A percentile compares a stretch with the other conserved stretches of the same genome.
These are phyloP conservation scores for Hypoxylon sp. DNA, from an alignment of 2,329 filamentous ascomycete genomes.

Conservation along the genomic window DNA sequence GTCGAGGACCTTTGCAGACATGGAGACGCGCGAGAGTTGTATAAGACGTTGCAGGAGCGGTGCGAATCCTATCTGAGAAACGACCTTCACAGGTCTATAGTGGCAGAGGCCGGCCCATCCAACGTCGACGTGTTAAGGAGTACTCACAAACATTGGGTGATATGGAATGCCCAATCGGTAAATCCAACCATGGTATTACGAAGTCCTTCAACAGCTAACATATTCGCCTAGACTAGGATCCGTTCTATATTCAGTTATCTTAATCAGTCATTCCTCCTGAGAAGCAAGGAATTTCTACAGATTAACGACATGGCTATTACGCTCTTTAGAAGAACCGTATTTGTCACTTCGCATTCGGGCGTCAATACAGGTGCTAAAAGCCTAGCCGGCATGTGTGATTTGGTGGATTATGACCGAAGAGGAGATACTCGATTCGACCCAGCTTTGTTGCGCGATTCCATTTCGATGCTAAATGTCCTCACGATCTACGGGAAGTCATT, in stretches of 20 bases:
- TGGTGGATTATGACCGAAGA: conserved; percentile 80
- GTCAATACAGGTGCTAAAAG: conserved; percentile 58
- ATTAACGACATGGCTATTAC: conserved; percentile 86
- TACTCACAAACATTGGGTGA: conserved; percentile 75
- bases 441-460: conserved; percentile 77
- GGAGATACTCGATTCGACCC: conserved; percentile 71
- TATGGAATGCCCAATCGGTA: conserved; percentile 85
- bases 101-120: conserved; percentile 64
- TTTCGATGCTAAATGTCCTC: conserved; percentile 89
- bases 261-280: conserved; percentile 88
- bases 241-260: conserved; percentile 94
- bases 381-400: conserved; percentile 76
- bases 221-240: conserved; percentile 68
- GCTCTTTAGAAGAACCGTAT: conserved; percentile 78
- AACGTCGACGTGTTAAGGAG: conserved; percentile 75
- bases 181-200: conserved; percentile 49
- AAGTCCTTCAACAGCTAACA: conserved; percentile 24
- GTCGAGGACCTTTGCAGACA: conserved; percentile 93
- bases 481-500: conserved; percentile 85
- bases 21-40: conserved; percentile 78
- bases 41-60: conserved; percentile 74
- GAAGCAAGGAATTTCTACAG: conserved; percentile 76
- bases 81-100: conserved; percentile 70
- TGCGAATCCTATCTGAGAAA: conserved; percentile 78
- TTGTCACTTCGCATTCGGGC: conserved; percentile 54